Base-by-base conservation (phyloP, 169 alveolate species). In the Plasmodium knowlesi region DNA sequence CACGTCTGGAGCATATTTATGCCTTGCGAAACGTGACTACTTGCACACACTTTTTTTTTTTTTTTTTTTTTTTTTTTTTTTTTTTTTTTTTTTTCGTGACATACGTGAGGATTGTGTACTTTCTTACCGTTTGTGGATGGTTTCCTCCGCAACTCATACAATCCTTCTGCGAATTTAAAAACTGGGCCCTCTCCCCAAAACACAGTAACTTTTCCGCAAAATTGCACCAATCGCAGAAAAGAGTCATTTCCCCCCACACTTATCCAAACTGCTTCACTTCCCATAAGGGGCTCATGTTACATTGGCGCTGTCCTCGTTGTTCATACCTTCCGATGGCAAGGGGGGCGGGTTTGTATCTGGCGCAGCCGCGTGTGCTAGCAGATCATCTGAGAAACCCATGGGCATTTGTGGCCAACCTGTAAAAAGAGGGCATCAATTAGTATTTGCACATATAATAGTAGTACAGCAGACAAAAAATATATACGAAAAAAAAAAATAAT, bases 331-430 rank as follows among this genome's bases (percentile, higher is more conserved):
- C 16, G 93, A 86, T 74, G 93, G 93, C 19, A 86, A 78, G 16
- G 93, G 93, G 3, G 93, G 93, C n/a, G 93, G 93, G 8, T 86
- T 86, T 1, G 93, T 86, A n/a, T 86, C 93, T 6, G 93, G 93
- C 2, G 93, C 93, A 25, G 82, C 46, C 8, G 93, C 93, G 37
- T 76, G 84, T 0, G 70, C 85, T 19, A 86, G 61, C 30, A 76
- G 5, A n/a, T 86, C 86, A 4, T 86, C 93, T 67, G 93, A 8
- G 67, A 54, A 86, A 37, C 80, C 80, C 93, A 86, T 76, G 81
- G 93, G 93, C 67, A 86, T 76, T 43, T 86, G 93, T 30, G 86
- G 32, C 93, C 93, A 86, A 34, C 50, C 93, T 86, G 43, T 5
- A 84, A 30, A 72, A 32, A 16, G 19, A 41, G 39, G 70, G 70